Conservation (phyloP, 192 early-diverging fungal species). For the Obelidium mucronatum region DNA sequence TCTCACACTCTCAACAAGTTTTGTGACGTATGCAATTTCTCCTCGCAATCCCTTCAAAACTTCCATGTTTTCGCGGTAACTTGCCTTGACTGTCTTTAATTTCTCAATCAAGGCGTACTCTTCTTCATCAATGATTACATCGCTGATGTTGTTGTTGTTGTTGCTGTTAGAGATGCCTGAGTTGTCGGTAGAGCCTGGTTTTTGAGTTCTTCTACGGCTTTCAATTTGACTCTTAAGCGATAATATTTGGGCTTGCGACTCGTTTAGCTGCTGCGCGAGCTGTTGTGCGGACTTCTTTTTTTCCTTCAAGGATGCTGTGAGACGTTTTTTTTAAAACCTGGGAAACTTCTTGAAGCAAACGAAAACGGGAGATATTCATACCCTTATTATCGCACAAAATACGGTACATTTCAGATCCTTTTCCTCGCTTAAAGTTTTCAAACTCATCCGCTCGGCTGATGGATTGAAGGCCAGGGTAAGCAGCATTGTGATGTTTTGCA, state of each 20-base stretch:
- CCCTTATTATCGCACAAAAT: conserved; percentile 68
- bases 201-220: not conserved
- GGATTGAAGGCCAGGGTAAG: not conserved
- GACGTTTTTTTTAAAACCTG: not conserved
- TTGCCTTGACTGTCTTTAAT: conserved; percentile 52
- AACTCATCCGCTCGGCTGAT: conserved; percentile 63
- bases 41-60: conserved; percentile 39
- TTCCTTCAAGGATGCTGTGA: conserved; percentile 54
- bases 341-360: not conserved
- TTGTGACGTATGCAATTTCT: conserved; percentile 61
- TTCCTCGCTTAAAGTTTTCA: conserved; percentile 62
- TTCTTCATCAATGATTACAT: conserved; percentile 63
- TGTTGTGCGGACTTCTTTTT: conserved; percentile 58
- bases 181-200: not conserved
- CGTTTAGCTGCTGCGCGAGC: conserved; percentile 52
- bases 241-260: conserved; percentile 57
- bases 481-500: not conserved
- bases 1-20: conserved; percentile 64
- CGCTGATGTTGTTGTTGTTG: too few species aligned
- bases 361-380: conserved; percentile 21
- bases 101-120: conserved; percentile 53
- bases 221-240: conserved; percentile 47
- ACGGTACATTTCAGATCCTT: conserved; percentile 59
- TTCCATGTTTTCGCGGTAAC: conserved; percentile 55
- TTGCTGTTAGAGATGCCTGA: too few species aligned